Base-by-base conservation (phyloP, 345 rosid species). In the Linum usitatissimum region DNA sequence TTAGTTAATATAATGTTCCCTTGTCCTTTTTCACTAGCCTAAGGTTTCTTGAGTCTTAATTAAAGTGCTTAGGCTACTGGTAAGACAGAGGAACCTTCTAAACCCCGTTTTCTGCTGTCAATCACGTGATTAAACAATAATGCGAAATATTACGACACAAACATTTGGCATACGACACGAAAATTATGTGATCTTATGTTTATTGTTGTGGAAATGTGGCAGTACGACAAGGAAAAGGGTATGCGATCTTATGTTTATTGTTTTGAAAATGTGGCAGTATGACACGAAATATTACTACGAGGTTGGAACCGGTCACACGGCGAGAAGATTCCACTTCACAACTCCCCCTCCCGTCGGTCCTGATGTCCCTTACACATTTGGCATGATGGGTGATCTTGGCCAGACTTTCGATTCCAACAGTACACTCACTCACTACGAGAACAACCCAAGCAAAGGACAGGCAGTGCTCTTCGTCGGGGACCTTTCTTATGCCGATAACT, bases 341-440 rank as follows among this genome's bases (percentile, higher is more conserved):
- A 85, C 91, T 69, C 91, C 91, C 70, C 91, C 91, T 17, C 60
- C 63, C 53, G 76, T 77, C 13, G 91, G 91, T 56, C 87, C 87
- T 12, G 86, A 85, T 51, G 89, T 76, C 54, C 91, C 91, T 0
- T 81, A 83, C 60, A 83, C 91, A 30, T 85, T 83, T 67, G 84
- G 84, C 71, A 76, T 81, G 10, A 83, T 83, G 59, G 85, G 85
- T 53, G 83, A 78, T 72, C 59, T 81, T 3, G 86, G 86, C 14
- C 86, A 81, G 60, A 81, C 73, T 6, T 76, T 49, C 64, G 83
- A 78, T 62, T 81, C 86, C 15, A 79, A 76, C 69, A 56, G 18
- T 51, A 81, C 86, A 18, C 69, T 81, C 34, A 64, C 73, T 19
- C 74, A 81, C 30, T 79, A 81, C 49, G 72, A 76, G 65, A 60